Evolutionary conservation across 2,329 filamentous ascomycete species (phyloP).

Genomic region (Penicillium sp.): DNA sequence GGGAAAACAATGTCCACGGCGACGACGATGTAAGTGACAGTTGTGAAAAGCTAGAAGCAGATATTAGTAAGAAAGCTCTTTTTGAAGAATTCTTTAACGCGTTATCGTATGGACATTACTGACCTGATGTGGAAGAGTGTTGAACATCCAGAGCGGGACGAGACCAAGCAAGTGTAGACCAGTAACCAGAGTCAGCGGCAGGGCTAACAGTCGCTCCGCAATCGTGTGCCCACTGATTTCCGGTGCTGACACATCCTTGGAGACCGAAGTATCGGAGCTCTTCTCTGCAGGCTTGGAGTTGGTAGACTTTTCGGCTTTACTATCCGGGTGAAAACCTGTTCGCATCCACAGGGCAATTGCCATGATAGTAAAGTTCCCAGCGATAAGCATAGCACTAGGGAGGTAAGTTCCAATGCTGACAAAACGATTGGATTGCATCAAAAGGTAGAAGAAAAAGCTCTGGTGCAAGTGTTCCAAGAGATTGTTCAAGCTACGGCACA

Average conservation of each 20-base stretch:
- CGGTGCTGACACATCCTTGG: slow-evolving; percentile 1
- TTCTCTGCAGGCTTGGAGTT: slow-evolving; percentile 34
- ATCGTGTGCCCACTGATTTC: slow-evolving; percentile 14
- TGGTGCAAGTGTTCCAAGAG: slow-evolving; percentile 95
- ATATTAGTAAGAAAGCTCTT: not conserved
- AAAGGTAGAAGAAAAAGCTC: slow-evolving; percentile 98
- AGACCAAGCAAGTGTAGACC: slow-evolving; percentile 74
- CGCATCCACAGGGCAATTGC: slow-evolving; percentile 92
- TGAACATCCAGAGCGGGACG: slow-evolving; percentile 84
- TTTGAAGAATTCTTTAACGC: too few relatives aligned
- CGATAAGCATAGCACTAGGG: slow-evolving; percentile 95
- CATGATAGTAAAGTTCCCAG: slow-evolving; percentile 92
- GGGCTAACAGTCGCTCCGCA: slow-evolving; percentile 42
- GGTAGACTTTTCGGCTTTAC: slow-evolving; percentile 12
- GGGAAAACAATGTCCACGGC: slow-evolving; percentile 59
- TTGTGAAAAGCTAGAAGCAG: slow-evolving; percentile 55
- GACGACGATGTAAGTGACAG: slow-evolving; percentile 61
- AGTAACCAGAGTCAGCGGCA: slow-evolving; percentile 69
- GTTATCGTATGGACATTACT: slow-evolving; percentile 31
- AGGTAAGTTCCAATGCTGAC: slow-evolving; percentile 98
- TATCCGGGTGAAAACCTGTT: slow-evolving; percentile 62
- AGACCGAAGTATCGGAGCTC: not conserved
- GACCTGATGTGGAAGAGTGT: slow-evolving; percentile 68
- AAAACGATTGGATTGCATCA: slow-evolving; percentile 89
- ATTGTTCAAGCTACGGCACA: slow-evolving; percentile 94